phyloP scores from a whole-genome alignment of 2,329 filamentous ascomycete genomes.

The Fusarium pseudocircinatum region DNA sequence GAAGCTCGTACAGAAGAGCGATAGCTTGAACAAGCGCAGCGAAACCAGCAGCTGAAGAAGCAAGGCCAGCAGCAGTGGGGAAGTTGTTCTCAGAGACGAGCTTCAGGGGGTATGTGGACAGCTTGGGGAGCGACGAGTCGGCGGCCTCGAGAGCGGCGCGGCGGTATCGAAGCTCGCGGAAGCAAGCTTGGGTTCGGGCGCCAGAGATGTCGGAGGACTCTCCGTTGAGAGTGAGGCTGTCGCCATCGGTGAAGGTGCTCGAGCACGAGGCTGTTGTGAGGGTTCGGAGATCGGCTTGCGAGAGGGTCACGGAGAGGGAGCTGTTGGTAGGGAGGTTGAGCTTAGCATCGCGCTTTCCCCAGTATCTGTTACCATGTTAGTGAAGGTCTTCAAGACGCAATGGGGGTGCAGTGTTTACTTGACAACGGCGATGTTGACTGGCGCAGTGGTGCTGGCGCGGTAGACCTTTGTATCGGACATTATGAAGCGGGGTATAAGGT shows the following conservation, averaged over 20 bases:
- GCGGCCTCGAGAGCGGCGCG: conserved; percentile 78
- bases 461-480: conserved; percentile 72
- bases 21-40: conserved; percentile 83
- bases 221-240: conserved; percentile 87
- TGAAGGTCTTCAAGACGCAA: background rate
- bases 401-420: conserved; percentile 66
- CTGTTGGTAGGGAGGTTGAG: conserved; percentile 98
- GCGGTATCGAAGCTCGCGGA: conserved; percentile 83
- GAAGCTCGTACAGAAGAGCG: conserved; percentile 89
- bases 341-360: conserved; percentile 94
- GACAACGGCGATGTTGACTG: conserved; percentile 98
- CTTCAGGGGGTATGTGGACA: conserved; percentile 79
- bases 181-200: conserved; percentile 92
- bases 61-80: conserved; percentile 92
- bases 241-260: conserved; percentile 68
- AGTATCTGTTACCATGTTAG: conserved; percentile 65
- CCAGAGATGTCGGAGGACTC: conserved; percentile 84
- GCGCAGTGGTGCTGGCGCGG: conserved; percentile 93
- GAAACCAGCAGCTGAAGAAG: conserved; percentile 75
- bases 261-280: conserved; percentile 96
- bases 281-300: conserved; percentile 91
- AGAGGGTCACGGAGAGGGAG: conserved; percentile 95
- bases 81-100: conserved; percentile 99
- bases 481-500: conserved; percentile 18
- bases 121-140: conserved; percentile 80